Base-by-base conservation (phyloP, 768 basidiomycete species). In the Naganishia vaughanmartiniae region DNA sequence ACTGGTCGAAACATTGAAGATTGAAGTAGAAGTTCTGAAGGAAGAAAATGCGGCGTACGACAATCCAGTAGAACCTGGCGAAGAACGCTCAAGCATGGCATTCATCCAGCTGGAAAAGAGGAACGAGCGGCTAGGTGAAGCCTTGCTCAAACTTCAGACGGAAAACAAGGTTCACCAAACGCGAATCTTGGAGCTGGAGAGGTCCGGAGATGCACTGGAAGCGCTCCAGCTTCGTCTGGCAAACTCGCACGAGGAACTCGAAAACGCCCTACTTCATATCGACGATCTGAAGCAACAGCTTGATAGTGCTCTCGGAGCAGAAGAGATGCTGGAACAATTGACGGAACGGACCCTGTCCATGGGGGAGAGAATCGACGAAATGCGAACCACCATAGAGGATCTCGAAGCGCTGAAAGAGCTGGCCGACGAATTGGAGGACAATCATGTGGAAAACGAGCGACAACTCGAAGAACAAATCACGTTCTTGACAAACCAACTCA, bases 291-390 rank as follows among this genome's bases (percentile, higher is more conserved):
- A 98, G 80, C 76, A 87, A 14, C 95, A 98, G 79, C 87, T 98
- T 2, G 96, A 99, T 76, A 93, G 94, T 80, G 92, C 96, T 0
- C 84, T 95, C 1, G 92, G 91, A 19, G 93, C 93, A 0, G 95
- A 98, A 80, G 96, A 99, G 71, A 90, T 99, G 86, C 87, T 98
- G 17, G 92, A 96, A 26, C 90, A 92, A 76, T 85, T 99, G 54
- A 99, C 95, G 0, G 95, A 96, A 76, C 87, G 94, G 4, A 98
- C 96, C 77, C 85, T 97, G 24, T 86, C 89, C 82, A 86, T 97
- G 55, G 89, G 91, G 71, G 95, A 97, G 91, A 94, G 93, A 87
- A 93, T 97, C 73, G 96, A 98, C 79, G 93, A 97, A 81, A 94
- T 97, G 90, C 87, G 92, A 15, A 89, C 92, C 67, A 91, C 91